These are phyloP conservation scores for Eucalyptus regnans DNA, from an alignment of 345 rosid genomes.

Conservation along the genomic window DNA sequence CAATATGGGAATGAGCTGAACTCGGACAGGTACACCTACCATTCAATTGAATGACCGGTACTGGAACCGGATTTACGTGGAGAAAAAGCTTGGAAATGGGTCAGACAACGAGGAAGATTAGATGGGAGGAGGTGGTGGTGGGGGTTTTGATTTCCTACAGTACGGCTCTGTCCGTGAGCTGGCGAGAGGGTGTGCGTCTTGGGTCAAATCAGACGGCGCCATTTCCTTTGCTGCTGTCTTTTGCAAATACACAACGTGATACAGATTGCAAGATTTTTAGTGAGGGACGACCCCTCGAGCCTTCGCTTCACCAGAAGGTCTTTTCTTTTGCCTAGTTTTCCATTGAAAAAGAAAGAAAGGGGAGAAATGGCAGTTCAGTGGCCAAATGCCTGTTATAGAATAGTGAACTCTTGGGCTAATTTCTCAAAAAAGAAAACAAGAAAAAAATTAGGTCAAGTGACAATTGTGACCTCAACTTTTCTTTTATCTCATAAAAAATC, in stretches of 20 bases:
- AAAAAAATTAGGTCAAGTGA: background rate
- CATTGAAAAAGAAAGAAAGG: background rate
- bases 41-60: background rate
- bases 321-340: background rate
- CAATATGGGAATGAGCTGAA: background rate
- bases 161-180: background rate
- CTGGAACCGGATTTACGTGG: background rate
- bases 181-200: background rate
- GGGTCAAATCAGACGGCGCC: background rate
- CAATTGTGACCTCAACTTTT: too few species aligned
- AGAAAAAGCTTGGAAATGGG: background rate
- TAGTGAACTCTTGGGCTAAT: conserved; percentile 3
- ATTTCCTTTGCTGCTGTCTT: background rate
- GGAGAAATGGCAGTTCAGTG: background rate
- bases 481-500: too few species aligned
- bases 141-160: background rate
- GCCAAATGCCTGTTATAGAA: background rate
- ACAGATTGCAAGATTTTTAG: background rate
- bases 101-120: background rate
- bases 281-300: background rate
- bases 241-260: background rate
- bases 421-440: background rate
- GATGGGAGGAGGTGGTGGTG: background rate
- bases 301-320: background rate
- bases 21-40: background rate